phyloP scores from a whole-genome alignment of 106 monocot species.

The Apostasia ramifera region DNA sequence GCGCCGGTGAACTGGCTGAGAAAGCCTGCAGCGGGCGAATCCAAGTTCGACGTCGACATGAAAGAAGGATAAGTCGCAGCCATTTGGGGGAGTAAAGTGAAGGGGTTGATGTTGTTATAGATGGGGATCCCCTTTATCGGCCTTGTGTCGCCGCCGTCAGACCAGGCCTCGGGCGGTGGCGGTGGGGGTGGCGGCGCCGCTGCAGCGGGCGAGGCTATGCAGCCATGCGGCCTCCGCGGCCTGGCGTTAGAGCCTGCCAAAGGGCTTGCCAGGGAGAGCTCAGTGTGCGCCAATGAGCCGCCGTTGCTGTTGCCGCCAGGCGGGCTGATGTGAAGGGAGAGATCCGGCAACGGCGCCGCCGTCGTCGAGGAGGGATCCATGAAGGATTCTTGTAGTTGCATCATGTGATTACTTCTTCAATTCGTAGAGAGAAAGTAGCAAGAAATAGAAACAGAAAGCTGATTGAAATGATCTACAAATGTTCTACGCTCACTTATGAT shows the following conservation, averaged over 20 bases:
- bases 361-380: neutral
- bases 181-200: neutral
- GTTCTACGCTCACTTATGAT: no score
- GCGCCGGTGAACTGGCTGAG: neutral
- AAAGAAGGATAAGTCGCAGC: neutral
- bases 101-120: constrained; percentile 7
- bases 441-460: no score
- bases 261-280: constrained; percentile 11
- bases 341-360: constrained; percentile 11
- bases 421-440: no score
- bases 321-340: constrained; percentile 22
- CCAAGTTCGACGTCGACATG: neutral
- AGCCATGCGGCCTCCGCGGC: neutral
- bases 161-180: neutral
- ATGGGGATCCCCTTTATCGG: constrained; percentile 19
- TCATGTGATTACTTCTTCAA: neutral
- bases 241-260: neutral
- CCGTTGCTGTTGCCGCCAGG: constrained; percentile 1
- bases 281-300: neutral
- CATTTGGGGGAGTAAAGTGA: neutral
- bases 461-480: no score
- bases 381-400: constrained; percentile 5
- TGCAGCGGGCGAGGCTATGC: neutral
- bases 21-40: neutral
- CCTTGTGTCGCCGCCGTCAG: neutral